Conservation (phyloP, 129 eudicot species). For the Glebionis coronaria region DNA sequence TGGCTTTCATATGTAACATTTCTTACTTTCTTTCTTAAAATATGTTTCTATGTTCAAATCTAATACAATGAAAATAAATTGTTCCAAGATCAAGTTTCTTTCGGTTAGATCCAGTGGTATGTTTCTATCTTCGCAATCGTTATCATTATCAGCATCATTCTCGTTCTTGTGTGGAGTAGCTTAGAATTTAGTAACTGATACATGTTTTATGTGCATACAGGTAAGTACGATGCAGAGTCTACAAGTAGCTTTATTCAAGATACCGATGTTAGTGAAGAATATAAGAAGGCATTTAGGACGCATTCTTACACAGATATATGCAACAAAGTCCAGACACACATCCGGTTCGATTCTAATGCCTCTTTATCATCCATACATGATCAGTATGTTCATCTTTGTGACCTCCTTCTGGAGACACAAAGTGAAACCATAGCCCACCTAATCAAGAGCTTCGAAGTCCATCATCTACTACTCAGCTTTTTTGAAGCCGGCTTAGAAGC, state of each 20-base stretch:
- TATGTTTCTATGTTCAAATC: constrained; percentile 11
- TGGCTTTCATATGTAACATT: constrained; percentile 21
- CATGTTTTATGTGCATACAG: constrained; percentile 21
- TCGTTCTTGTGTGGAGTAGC: too few species aligned
- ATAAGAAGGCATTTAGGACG: constrained; percentile 65
- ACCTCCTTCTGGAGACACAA: constrained; percentile 50
- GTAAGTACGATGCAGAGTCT: constrained; percentile 24
- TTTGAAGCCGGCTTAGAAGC: constrained; percentile 55
- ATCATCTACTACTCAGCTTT: constrained; percentile 50
- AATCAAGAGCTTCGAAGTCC: constrained; percentile 28
- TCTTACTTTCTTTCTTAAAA: background rate
- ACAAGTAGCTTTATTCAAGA: constrained; percentile 31
- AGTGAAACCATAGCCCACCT: constrained; percentile 47
- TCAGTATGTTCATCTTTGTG: constrained; percentile 32
- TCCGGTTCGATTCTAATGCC: constrained; percentile 16
- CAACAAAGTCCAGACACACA: constrained; percentile 45
- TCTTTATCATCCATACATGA: constrained; percentile 37
- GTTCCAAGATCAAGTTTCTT: constrained; percentile 24
- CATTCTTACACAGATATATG: constrained; percentile 60
- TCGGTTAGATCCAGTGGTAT: constrained; percentile 22
- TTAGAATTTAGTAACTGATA: background rate
- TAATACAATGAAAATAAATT: constrained; percentile 15
- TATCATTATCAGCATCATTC: background rate
- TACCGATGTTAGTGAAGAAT: constrained; percentile 62
- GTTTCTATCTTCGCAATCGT: background rate